Conservation (phyloP, 305 asterid genomes). For the Ajuga reptans region DNA sequence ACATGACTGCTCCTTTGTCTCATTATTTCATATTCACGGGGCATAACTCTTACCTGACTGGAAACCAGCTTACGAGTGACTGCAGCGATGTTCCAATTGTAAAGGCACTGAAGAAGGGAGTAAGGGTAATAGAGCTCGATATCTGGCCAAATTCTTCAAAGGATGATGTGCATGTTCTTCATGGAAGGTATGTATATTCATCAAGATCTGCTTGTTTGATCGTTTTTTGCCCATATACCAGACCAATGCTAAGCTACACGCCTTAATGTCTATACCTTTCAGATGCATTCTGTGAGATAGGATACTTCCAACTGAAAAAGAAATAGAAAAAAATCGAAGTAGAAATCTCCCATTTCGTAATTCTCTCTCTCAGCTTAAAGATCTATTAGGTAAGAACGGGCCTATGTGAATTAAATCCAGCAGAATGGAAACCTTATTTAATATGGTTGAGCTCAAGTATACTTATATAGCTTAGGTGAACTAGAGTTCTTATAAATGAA, state of each 20-base stretch:
- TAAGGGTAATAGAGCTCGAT: conserved; percentile 81
- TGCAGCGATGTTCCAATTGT: conserved; percentile 85
- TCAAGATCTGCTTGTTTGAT: conserved; percentile 4
- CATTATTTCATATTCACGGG: conserved; percentile 81
- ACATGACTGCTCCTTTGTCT: conserved; percentile 71
- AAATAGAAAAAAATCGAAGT: not conserved
- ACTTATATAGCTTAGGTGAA: not conserved
- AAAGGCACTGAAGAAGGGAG: conserved; percentile 74
- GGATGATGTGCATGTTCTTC: conserved; percentile 75
- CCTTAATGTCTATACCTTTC: not conserved
- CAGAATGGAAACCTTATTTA: not conserved
- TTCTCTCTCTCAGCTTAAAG: not conserved
- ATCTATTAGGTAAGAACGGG: not conserved
- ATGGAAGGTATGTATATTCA: conserved; percentile 53
- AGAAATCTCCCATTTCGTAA: not conserved
- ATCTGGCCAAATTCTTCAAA: conserved; percentile 81
- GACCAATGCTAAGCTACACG: not conserved
- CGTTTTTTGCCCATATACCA: not conserved
- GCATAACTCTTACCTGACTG: conserved; percentile 84
- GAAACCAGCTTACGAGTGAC: conserved; percentile 86
- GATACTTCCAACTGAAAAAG: not conserved
- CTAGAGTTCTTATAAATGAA: not conserved
- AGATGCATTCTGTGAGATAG: not conserved
- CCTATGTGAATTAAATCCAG: not conserved
- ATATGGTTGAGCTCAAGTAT: not conserved